These are phyloP conservation scores for Neurospora sp. DNA, from an alignment of 495 filamentous ascomycete species.

Conservation along the genomic window DNA sequence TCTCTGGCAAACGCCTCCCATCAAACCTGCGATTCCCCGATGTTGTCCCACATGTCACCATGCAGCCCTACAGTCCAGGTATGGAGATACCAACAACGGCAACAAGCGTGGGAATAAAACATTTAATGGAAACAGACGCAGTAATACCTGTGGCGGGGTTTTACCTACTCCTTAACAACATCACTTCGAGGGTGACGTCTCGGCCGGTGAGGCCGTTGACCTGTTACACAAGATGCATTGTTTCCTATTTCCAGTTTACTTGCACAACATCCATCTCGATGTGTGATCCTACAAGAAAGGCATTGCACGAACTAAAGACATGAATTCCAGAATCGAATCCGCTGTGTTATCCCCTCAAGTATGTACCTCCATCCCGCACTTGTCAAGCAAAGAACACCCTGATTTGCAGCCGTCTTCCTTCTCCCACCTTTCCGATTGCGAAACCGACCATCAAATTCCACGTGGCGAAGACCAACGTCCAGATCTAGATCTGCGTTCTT, in stretches of 20 bases:
- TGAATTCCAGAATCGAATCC: neutral
- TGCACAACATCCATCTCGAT: neutral
- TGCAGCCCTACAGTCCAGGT: neutral
- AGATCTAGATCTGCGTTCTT: neutral
- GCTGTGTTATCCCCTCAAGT: neutral
- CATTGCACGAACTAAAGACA: neutral
- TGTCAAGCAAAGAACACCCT: neutral
- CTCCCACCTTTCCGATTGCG: neutral
- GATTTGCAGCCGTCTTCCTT: neutral
- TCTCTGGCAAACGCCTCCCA: neutral
- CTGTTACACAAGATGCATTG: neutral
- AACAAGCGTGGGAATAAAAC: neutral
- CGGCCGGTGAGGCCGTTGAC: neutral
- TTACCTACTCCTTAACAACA: neutral
- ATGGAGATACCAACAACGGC: neutral
- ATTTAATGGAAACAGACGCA: neutral
- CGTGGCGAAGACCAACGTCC: neutral
- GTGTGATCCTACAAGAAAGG: neutral
- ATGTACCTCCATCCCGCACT: neutral
- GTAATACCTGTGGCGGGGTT: neutral
- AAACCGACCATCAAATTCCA: neutral
- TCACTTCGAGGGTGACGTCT: neutral
- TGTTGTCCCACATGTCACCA: neutral
- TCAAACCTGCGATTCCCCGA: neutral
- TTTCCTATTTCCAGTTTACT: neutral